Percentiles rank a stretch among this genome's conserved stretches.
phyloP scores from a whole-genome alignment of 164 flowering plant genomes.

The Aristolochia californica region DNA sequence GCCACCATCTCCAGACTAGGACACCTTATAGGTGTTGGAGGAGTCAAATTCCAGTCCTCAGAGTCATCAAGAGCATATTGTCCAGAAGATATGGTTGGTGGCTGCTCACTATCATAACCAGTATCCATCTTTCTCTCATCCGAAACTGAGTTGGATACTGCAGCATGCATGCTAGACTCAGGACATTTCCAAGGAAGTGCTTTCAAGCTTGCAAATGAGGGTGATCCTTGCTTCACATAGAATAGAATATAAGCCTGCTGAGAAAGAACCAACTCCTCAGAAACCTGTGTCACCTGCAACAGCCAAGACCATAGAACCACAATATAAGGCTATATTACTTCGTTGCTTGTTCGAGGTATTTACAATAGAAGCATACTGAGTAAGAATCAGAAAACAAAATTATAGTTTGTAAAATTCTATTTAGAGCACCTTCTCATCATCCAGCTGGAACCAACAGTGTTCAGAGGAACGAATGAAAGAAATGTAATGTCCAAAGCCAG shows the following conservation, averaged over 20 bases:
- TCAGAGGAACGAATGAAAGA: conserved; percentile 62
- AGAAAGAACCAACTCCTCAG: conserved; percentile 35
- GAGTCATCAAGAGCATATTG: background rate
- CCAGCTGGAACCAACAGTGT: conserved; percentile 56
- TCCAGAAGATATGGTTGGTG: background rate
- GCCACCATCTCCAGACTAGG: conserved; percentile 30
- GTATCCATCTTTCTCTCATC: conserved; percentile 27
- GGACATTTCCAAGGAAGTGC: conserved; percentile 16
- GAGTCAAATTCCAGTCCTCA: background rate
- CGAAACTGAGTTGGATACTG: conserved; percentile 62
- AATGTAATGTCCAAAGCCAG: conserved; percentile 71
- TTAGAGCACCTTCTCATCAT: conserved; percentile 62
- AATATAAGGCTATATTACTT: background rate
- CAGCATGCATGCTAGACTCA: conserved; percentile 4
- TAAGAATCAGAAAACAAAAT: background rate
- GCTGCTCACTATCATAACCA: conserved; percentile 6
- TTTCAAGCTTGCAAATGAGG: conserved; percentile 61
- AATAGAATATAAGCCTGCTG: conserved; percentile 81
- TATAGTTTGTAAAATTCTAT: too few relatives aligned
- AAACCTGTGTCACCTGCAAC: conserved; percentile 13
- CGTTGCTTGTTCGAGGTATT: background rate
- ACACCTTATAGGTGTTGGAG: conserved; percentile 32
- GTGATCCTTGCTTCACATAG: conserved; percentile 60
- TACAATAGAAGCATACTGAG: background rate
- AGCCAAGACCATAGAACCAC: background rate